These are phyloP conservation scores for Hypholoma sublateritium DNA, from an alignment of 768 basidiomycete species.

Conservation along the genomic window DNA sequence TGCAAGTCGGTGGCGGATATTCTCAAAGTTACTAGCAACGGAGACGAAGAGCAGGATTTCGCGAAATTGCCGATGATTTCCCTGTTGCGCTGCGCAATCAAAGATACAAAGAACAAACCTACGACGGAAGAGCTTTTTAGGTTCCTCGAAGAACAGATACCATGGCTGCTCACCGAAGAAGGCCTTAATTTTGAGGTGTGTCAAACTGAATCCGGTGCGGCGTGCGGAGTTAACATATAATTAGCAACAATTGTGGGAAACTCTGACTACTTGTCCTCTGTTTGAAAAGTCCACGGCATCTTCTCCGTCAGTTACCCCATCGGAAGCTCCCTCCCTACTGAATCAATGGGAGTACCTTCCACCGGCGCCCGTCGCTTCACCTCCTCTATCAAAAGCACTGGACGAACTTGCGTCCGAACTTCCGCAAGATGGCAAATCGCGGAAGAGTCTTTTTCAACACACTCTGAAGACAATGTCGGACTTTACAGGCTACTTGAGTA, in stretches of 20 bases:
- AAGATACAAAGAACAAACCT: constrained; percentile 42
- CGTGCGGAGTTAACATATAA: background rate
- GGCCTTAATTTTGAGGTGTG: constrained; percentile 57
- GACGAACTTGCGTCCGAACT: constrained; percentile 33
- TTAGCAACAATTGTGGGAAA: constrained; percentile 59
- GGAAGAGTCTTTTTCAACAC: constrained; percentile 48
- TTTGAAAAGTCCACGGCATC: constrained; percentile 40
- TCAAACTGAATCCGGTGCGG: background rate
- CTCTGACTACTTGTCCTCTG: constrained; percentile 49
- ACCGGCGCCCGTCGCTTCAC: constrained; percentile 31
- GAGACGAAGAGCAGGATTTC: constrained; percentile 22
- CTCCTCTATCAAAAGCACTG: constrained; percentile 39
- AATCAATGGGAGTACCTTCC: constrained; percentile 41
- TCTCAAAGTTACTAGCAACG: constrained; percentile 24
- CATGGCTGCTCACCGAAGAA: constrained; percentile 55
- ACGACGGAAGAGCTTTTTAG: constrained; percentile 62
- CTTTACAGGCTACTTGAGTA: constrained; percentile 77
- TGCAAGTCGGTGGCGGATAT: constrained; percentile 48
- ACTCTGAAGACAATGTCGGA: constrained; percentile 67
- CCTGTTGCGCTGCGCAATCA: constrained; percentile 62
- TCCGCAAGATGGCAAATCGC: constrained; percentile 30
- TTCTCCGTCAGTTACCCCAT: constrained; percentile 17
- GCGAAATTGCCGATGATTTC: constrained; percentile 47
- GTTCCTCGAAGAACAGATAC: constrained; percentile 54
- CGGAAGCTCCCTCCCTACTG: constrained; percentile 14